Conservation (phyloP, 1,139 yeast species). For the Suhomyces ambrosiae region DNA sequence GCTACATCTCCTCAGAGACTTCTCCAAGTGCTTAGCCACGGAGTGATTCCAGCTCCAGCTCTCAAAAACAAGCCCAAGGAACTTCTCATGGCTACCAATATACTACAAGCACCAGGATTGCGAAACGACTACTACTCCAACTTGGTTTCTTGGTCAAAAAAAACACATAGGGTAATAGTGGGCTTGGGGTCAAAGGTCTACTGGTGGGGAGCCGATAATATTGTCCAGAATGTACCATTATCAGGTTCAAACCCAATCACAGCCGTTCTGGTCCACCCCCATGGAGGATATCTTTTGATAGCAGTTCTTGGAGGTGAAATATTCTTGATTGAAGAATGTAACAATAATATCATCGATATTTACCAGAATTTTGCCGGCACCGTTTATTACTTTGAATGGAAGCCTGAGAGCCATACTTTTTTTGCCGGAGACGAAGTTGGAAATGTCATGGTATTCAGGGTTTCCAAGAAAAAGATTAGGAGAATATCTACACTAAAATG, state of each 20-base stretch:
- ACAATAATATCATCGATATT: constrained; percentile 26
- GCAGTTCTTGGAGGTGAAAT: constrained; percentile 47
- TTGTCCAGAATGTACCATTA: constrained; percentile 37
- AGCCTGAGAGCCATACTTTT: constrained; percentile 44
- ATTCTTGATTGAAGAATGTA: constrained; percentile 24
- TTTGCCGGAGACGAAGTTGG: constrained; percentile 76
- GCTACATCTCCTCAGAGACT: constrained; percentile 16
- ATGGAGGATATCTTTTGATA: constrained; percentile 48
- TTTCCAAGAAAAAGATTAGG: constrained; percentile 21
- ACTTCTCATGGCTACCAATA: constrained; percentile 20
- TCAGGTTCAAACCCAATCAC: constrained; percentile 48
- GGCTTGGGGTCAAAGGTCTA: constrained; percentile 66
- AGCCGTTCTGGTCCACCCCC: constrained; percentile 57
- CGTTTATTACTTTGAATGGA: constrained; percentile 68
- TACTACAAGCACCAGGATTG: constrained; percentile 74
- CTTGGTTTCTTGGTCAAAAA: constrained; percentile 71
- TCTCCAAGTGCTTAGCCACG: constrained; percentile 14
- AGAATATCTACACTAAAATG: constrained; percentile 39
- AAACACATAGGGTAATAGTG: constrained; percentile 59
- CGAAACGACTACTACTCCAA: constrained; percentile 82
- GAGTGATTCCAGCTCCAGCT: constrained; percentile 5
- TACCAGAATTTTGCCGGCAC: constrained; percentile 35
- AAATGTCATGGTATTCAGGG: constrained; percentile 48
- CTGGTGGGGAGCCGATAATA: constrained; percentile 62
- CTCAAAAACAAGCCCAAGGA: constrained; percentile 1